Evolutionary conservation across 169 alveolate genomes (phyloP), one percentile per base, ranked within the genome.

Genomic region (Perkinsus olseni): DNA sequence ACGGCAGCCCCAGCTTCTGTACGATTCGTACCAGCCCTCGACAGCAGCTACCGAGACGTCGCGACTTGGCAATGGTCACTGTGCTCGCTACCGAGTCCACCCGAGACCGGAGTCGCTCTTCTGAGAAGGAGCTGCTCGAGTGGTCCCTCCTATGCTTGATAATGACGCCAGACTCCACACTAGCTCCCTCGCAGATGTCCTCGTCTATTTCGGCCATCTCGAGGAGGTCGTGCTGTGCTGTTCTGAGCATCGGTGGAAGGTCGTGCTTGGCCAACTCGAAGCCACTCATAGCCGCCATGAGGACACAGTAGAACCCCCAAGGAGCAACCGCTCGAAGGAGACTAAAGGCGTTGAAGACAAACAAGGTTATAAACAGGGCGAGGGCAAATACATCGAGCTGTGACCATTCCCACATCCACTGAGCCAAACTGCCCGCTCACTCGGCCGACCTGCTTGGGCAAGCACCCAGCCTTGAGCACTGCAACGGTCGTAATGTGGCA

Each of bases 341-440:
- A 28, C 82, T 28, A 24, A 62, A 62, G 82, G 82, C 82, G 82
- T 62, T 62, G 34, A 62, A 62, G 82, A 28, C 82, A 24, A 62
- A 62, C 31, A 62, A 28, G 31, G 82, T 62, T 4, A 62, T 62
- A 24, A 62, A 62, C 37, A 62, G 31, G 31, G 82, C 82, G 31
- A 62, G 34, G 36, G 82, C 82, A 62, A 62, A 62, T 4, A 62
- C 82, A 24, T 62, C 82, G 8, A 62, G 82, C 31, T 62, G 82
- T 13, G 82, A 62, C 82, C 82, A 62, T 62, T 62, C 82, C 82
- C 82, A 62, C 82, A 62, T 62, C 82, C 82, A 62, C 82, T 62
- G 82, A 3, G 82, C 82, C 82, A 8, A 24, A 40, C 82, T 62
- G 82, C 1, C 31, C 82, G 31, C 82, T 6, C 37, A 62, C 82